These are phyloP conservation scores for Manihot esculenta DNA, from an alignment of 441 rosid genomes.

Conservation along the genomic window DNA sequence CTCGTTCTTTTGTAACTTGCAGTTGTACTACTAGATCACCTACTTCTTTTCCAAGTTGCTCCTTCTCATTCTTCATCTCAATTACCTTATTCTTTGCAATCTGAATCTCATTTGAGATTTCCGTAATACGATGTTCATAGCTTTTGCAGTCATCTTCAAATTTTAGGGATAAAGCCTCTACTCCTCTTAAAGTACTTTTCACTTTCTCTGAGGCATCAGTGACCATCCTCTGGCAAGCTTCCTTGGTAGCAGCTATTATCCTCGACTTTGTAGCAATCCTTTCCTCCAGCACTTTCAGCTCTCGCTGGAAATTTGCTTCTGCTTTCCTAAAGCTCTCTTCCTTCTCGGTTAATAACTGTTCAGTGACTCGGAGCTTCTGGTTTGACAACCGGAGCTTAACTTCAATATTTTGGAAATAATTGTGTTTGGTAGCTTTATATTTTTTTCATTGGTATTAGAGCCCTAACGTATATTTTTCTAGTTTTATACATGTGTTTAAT, in stretches of 20 bases:
- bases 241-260: conserved; percentile 35
- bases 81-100: conserved; percentile 39
- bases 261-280: conserved; percentile 37
- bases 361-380: conserved; percentile 93
- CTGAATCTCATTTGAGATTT: conserved; percentile 41
- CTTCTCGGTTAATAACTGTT: conserved; percentile 71
- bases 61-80: conserved; percentile 43
- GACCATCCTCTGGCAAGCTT: conserved; percentile 49
- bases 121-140: conserved; percentile 37
- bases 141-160: conserved; percentile 38
- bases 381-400: conserved; percentile 85
- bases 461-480: too few species aligned
- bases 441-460: too few species aligned
- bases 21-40: conserved; percentile 37
- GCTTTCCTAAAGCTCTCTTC: conserved; percentile 63
- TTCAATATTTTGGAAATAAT: conserved; percentile 60
- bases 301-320: conserved; percentile 61
- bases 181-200: conserved; percentile 30
- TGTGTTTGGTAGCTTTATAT: too few species aligned
- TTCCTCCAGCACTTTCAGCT: conserved; percentile 55
- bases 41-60: conserved; percentile 32
- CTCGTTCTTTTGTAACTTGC: conserved; percentile 38
- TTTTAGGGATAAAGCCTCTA: conserved; percentile 41
- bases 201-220: conserved; percentile 43
- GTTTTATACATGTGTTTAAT: too few species aligned